A percentile compares a stretch with the other conserved stretches of the same genome.
Conservation (phyloP, 2,329 filamentous ascomycete species). For the Dactylellina haptotyla region DNA sequence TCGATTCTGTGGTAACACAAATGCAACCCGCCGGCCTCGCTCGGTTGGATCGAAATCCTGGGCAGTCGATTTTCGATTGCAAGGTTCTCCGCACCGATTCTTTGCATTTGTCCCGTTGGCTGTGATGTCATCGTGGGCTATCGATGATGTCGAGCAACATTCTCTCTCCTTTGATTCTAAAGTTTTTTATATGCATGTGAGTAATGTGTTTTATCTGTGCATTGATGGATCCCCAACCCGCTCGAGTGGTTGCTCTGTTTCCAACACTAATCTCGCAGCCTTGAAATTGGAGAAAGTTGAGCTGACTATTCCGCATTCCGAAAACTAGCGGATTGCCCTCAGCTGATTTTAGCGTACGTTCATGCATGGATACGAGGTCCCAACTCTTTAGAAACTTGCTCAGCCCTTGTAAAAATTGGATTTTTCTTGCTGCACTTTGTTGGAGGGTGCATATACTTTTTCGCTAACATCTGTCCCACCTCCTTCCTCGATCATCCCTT, state of each 20-base stretch:
- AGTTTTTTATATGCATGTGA: neutral
- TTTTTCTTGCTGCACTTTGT: too few species aligned
- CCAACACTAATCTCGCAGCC: too few species aligned
- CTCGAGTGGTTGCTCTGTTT: too few species aligned
- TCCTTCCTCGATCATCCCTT: neutral
- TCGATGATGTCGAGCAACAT: neutral
- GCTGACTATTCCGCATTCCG: neutral
- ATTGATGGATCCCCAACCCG: too few species aligned
- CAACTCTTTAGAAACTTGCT: neutral
- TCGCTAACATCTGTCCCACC: neutral
- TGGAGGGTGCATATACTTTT: neutral
- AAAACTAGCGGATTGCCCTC: neutral
- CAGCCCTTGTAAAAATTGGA: too few species aligned
- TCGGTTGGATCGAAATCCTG: conserved; percentile 10
- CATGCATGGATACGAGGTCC: conserved; percentile 3
- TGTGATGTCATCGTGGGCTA: conserved; percentile 28
- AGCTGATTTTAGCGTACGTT: neutral
- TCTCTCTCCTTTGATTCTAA: neutral
- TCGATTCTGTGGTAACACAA: conserved; percentile 4
- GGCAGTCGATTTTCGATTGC: conserved; percentile 1
- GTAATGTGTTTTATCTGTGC: too few species aligned
- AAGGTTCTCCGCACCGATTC: conserved; percentile 36
- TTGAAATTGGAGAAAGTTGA: neutral
- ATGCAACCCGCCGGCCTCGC: conserved; percentile 5
- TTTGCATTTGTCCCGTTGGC: neutral